Evolutionary conservation across 805 yeast genomes (phyloP).

Genomic region (Brettanomyces nanus): DNA sequence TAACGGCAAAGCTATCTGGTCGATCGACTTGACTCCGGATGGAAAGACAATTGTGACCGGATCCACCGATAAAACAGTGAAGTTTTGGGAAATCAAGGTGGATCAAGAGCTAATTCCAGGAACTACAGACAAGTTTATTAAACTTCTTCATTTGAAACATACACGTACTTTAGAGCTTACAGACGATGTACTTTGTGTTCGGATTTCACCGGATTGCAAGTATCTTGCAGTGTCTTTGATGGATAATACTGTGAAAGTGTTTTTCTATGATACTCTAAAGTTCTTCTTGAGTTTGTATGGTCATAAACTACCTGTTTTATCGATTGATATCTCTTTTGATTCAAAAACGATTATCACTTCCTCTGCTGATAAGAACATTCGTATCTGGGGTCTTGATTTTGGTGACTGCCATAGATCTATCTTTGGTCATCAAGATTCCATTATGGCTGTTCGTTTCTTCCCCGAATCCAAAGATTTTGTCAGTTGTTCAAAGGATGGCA

Average conservation of each 20-base stretch:
- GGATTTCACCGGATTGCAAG: conserved; percentile 71
- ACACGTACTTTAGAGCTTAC: conserved; percentile 74
- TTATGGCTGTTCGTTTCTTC: conserved; percentile 78
- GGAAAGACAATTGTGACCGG: conserved; percentile 85
- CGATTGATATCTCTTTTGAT: conserved; percentile 86
- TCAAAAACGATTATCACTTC: conserved; percentile 84
- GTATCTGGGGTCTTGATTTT: conserved; percentile 97
- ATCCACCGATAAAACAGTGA: conserved; percentile 84
- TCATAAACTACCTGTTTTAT: conserved; percentile 89
- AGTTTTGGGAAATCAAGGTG: conserved; percentile 80
- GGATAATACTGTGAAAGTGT: conserved; percentile 94
- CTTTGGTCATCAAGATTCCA: conserved; percentile 94
- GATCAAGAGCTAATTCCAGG: conserved; percentile 68
- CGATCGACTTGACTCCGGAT: conserved; percentile 77
- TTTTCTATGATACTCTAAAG: conserved; percentile 79
- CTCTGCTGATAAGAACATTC: conserved; percentile 94
- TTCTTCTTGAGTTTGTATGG: conserved; percentile 88
- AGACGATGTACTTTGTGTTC: conserved; percentile 79
- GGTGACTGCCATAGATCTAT: conserved; percentile 98
- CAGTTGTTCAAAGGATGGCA: conserved; percentile 82
- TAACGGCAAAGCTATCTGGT: conserved; percentile 73
- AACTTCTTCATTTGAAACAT: conserved; percentile 57
- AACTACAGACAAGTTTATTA: conserved; percentile 35
- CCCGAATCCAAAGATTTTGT: conserved; percentile 86
- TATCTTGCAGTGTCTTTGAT: conserved; percentile 75